Conservation (phyloP, 1,284 basidiomycete species). For the Leccinum huronense region DNA sequence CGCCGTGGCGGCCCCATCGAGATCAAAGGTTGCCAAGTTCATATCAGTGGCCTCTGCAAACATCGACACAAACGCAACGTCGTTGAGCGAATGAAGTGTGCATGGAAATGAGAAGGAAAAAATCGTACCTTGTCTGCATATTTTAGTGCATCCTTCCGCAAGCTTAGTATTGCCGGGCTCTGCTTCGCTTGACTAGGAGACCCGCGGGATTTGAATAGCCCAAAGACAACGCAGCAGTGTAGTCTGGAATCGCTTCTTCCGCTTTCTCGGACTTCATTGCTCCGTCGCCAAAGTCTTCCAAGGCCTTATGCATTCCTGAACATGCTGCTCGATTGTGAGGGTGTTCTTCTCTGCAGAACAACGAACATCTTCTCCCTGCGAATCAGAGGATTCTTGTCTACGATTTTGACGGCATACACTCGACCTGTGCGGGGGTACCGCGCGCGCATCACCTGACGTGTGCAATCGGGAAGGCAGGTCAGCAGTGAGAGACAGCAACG, state of each 20-base stretch:
- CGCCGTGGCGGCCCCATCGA: slow-evolving; percentile 63
- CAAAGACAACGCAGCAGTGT: too few species aligned
- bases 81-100: slow-evolving; percentile 42
- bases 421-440: slow-evolving; percentile 56
- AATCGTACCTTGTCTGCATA: too few species aligned
- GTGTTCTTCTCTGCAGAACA: slow-evolving; percentile 64
- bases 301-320: too few species aligned
- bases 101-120: too few species aligned
- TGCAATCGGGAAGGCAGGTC: slow-evolving; percentile 6
- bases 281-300: too few species aligned
- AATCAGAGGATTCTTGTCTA: slow-evolving; percentile 73
- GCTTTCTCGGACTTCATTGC: too few species aligned
- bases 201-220: too few species aligned
- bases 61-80: slow-evolving; percentile 54
- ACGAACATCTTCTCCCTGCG: slow-evolving; percentile 65
- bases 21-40: slow-evolving; percentile 44
- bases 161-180: too few species aligned
- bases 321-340: too few species aligned
- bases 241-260: too few species aligned
- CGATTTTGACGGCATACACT: slow-evolving; percentile 73
- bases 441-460: slow-evolving; percentile 56
- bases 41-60: slow-evolving; percentile 60
- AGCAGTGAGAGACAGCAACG: background rate
- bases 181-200: too few species aligned
- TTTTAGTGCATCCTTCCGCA: too few species aligned